Percentiles rank a stretch among this genome's conserved stretches.
phyloP scores from a whole-genome alignment of 1,139 yeast genomes.

The Candida buenavistaensis region DNA sequence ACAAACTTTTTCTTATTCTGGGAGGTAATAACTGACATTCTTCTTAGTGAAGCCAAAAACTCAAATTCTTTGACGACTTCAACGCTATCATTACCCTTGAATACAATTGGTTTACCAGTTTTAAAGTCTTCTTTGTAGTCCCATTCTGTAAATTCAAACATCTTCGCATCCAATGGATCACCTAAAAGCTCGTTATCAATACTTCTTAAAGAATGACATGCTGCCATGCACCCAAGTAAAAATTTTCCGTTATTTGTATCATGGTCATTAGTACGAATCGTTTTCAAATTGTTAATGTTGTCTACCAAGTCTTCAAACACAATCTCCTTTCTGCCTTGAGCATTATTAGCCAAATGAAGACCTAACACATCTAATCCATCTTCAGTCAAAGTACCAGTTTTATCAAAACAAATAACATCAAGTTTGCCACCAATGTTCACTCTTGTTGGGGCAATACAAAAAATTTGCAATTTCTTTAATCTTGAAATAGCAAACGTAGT shows the following conservation, averaged over 20 bases:
- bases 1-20: slow-evolving; percentile 41
- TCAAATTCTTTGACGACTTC: slow-evolving; percentile 75
- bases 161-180: slow-evolving; percentile 88
- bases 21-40: slow-evolving; percentile 83
- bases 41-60: slow-evolving; percentile 76
- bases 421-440: slow-evolving; percentile 94
- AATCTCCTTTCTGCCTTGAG: slow-evolving; percentile 50
- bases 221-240: slow-evolving; percentile 59
- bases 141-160: slow-evolving; percentile 91
- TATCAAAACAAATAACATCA: slow-evolving; percentile 90
- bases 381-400: slow-evolving; percentile 96
- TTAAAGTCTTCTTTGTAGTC: slow-evolving; percentile 60
- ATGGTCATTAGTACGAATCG: slow-evolving; percentile 15
- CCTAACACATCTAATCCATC: slow-evolving; percentile 95
- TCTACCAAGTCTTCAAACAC: slow-evolving; percentile 48
- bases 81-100: slow-evolving; percentile 39
- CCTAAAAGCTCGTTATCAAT: slow-evolving; percentile 84
- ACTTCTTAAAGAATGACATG: slow-evolving; percentile 83
- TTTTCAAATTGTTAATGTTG: slow-evolving; percentile 20
- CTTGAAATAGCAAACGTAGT: slow-evolving; percentile 87
- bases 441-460: slow-evolving; percentile 90
- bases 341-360: slow-evolving; percentile 62
- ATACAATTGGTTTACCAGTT: slow-evolving; percentile 25
- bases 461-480: slow-evolving; percentile 62
- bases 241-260: slow-evolving; percentile 32